Base-by-base conservation (phyloP, 495 filamentous ascomycete genomes). In the Tuber umbilicatum region DNA sequence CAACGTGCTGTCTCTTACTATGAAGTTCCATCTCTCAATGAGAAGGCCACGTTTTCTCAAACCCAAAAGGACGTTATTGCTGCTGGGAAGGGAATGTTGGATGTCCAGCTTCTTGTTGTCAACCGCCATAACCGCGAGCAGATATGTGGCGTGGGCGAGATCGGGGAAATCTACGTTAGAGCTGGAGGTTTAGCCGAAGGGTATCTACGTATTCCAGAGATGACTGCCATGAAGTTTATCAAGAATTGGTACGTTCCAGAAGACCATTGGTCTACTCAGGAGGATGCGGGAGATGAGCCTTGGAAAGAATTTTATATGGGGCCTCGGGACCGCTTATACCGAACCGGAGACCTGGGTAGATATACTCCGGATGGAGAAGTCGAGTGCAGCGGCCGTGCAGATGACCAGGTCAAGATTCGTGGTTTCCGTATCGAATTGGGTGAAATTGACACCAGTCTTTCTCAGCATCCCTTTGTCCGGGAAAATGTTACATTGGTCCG, bases 381-480 rank as follows among this genome's bases (percentile, higher is more conserved):
- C 41, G 90, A 91, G 76, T 91, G 89, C 78, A 87, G 88, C 39
- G 94, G 94, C 31, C 89, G 95, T 70, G 91, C 89, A 16, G 95
- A 99, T 80, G 88, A 93, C 79, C 95, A 98, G 79, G 91, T 97
- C 82, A 97, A 97, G 85, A 97, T 98, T 76, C 91, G 94, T 70
- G 94, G 94, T 7, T 97, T 98, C 86, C 87, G 94, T 71, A 96
- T 98, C 78, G 94, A 98, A 84, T 90, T 98, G 40, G 92, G 92
- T 75, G 95, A 98, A 72, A 97, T 97, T 74, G 94, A 98, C 82
- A 94, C 88, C 55, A 90, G 94, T 80, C 85, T 97, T 31, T 90
- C 89, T 64, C 88, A 91, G 67, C 89, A 97, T 83, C 89, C 90
- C 7, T 83, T 97, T 5, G 88, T 98, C 9, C 85, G 92, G 27